Evolutionary conservation across 2,329 filamentous ascomycete species (phyloP).

Genomic region (Tolypocladium ovalisporum): DNA sequence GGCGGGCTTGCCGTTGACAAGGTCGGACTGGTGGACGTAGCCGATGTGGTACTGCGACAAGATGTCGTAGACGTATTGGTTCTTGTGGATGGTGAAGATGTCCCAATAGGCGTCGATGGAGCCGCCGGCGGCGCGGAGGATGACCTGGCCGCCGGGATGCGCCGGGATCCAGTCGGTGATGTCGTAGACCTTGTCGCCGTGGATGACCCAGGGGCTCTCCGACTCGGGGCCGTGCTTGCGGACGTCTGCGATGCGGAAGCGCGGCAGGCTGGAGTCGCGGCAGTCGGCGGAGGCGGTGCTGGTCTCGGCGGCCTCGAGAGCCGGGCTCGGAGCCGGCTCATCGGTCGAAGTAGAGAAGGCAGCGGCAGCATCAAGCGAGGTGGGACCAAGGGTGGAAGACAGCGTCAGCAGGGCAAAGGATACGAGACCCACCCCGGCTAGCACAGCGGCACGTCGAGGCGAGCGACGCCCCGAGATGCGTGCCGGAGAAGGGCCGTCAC

Average conservation of each 20-base stretch:
- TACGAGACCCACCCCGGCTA: slow-evolving; percentile 3
- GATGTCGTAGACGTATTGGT: slow-evolving; percentile 52
- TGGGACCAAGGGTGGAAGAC: background rate
- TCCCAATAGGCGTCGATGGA: slow-evolving; percentile 60
- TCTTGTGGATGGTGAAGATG: slow-evolving; percentile 59
- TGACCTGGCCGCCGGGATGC: slow-evolving; percentile 59
- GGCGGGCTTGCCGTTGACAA: slow-evolving; percentile 44
- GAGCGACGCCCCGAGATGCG: slow-evolving; percentile 1
- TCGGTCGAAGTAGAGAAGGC: background rate
- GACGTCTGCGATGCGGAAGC: slow-evolving; percentile 39
- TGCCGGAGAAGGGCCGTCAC: background rate
- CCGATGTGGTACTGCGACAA: slow-evolving; percentile 55
- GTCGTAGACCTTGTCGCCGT: slow-evolving; percentile 55
- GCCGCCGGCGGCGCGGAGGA: slow-evolving; percentile 52
- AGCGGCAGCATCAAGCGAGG: slow-evolving; percentile 5
- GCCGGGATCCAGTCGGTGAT: slow-evolving; percentile 58
- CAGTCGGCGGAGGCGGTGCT: slow-evolving; percentile 6
- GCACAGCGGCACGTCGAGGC: slow-evolving; percentile 3
- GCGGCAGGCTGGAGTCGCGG: slow-evolving; percentile 32
- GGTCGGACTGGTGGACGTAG: slow-evolving; percentile 45
- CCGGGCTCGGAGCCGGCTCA: background rate
- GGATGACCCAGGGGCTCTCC: slow-evolving; percentile 50
- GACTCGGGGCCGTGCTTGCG: slow-evolving; percentile 42
- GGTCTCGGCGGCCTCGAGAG: background rate
- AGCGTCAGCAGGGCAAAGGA: slow-evolving; percentile 2